Evolutionary conservation across 208 protist genomes (phyloP), one percentile per base, ranked within the genome.

Genomic region (Leishmania aethiopica): DNA sequence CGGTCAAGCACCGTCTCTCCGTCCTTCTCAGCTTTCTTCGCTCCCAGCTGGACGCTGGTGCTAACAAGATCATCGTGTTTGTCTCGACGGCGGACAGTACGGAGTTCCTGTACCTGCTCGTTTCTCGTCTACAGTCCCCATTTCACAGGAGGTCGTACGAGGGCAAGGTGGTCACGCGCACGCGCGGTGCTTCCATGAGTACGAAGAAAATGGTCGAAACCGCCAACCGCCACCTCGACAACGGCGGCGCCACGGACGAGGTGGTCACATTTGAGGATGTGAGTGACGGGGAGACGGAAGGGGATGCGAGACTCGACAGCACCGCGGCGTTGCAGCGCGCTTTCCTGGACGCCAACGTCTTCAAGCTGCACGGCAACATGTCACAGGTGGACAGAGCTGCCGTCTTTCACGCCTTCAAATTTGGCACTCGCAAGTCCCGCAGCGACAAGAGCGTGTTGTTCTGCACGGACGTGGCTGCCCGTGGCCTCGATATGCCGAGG

Each of bases 101-200:
- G 4, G 99, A 99, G 89, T 99, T 98, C 89, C 95, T 99, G 80
- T 98, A 97, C 77, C 97, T 99, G 75, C 91, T 99, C 40, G 86
- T 99, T 37, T 92, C 89, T 25, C 91, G 91, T 0, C 84, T 97
- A 35, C 82, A 89, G 66, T 92, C 87, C 6, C 94, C 94, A 42
- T 97, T 94, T 80, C 84, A 83, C 69, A 87, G 81, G 40, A 76
- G 59, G 70, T 84, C 79, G 55, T 82, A 84, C 35, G 82, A 88
- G 66, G 82, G 85, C 42, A 84, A 87, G 55, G 76, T 84, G 5
- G 76, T 82, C 32, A 90, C 74, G 8, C 84, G 79, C 60, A 75
- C 70, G 32, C 79, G 84, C 59, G 79, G 71, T 32, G 67, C 84
- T n/a, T 60, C 79, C 49, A 76, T 87, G 75, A 85, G 86, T 71